A percentile compares a stretch with the other conserved stretches of the same genome.
These are phyloP conservation scores for Candida endomychidarum DNA, from an alignment of 805 yeast species.

Conservation along the genomic window DNA sequence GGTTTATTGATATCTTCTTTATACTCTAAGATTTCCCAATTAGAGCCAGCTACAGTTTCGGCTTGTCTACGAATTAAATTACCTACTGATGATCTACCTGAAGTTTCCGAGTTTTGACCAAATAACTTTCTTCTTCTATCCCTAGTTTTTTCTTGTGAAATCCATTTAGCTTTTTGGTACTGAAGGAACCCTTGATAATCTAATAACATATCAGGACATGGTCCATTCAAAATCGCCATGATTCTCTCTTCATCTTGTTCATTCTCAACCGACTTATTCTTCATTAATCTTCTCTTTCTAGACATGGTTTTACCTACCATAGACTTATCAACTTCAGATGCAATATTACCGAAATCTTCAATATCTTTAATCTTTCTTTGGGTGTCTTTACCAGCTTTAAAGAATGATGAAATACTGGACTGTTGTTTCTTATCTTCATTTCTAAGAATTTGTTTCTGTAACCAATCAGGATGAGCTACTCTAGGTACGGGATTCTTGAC, in stretches of 20 bases:
- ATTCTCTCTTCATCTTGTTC: slow-evolving; percentile 49
- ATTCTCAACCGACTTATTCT: slow-evolving; percentile 19
- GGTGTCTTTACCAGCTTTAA: slow-evolving; percentile 43
- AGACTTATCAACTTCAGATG: slow-evolving; percentile 26
- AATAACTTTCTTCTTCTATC: slow-evolving; percentile 73
- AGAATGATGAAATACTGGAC: slow-evolving; percentile 58
- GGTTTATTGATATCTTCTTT: slow-evolving; percentile 51
- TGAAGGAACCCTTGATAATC: slow-evolving; percentile 68
- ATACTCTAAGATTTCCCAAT: slow-evolving; percentile 86
- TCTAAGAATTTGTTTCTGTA: slow-evolving; percentile 58
- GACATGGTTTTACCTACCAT: slow-evolving; percentile 49
- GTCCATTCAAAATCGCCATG: slow-evolving; percentile 47
- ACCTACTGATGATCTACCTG: slow-evolving; percentile 62
- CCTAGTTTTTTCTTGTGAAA: slow-evolving; percentile 66
- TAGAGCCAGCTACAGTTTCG: slow-evolving; percentile 68
- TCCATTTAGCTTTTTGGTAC: slow-evolving; percentile 90
- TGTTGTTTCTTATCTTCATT: slow-evolving; percentile 73
- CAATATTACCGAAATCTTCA: slow-evolving; percentile 61
- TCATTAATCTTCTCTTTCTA: slow-evolving; percentile 40
- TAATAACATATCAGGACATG: slow-evolving; percentile 64
- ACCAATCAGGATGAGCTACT: slow-evolving; percentile 93
- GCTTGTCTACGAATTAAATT: slow-evolving; percentile 75
- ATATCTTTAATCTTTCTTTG: slow-evolving; percentile 56
- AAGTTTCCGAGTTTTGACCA: slow-evolving; percentile 59
- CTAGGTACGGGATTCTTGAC: slow-evolving; percentile 91